Evolutionary conservation across 148 eudicot genomes (phyloP).

Genomic region (Heliamphora exappendiculata): DNA sequence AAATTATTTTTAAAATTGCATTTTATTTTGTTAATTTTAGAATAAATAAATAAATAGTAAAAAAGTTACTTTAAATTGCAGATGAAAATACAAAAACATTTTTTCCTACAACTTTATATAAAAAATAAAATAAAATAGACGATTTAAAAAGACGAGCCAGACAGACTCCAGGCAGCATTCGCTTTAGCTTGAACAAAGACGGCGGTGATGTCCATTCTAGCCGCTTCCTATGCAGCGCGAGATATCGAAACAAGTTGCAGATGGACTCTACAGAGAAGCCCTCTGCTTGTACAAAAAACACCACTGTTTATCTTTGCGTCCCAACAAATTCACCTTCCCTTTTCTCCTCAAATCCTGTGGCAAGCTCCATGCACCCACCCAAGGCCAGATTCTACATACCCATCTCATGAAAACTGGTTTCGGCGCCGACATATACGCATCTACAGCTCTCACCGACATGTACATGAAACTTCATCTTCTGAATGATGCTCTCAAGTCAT

Average conservation of each 20-base stretch:
- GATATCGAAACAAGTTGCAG: slow-evolving; percentile 37
- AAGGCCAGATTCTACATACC: slow-evolving; percentile 64
- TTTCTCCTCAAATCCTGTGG: slow-evolving; percentile 63
- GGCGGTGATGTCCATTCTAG: not conserved
- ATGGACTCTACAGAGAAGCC: slow-evolving; percentile 41
- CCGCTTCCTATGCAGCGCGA: slow-evolving; percentile 23
- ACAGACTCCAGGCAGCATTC: too few relatives aligned
- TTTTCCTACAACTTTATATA: too few relatives aligned
- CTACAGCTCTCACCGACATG: slow-evolving; percentile 51
- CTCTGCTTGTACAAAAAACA: slow-evolving; percentile 33
- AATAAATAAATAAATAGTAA: too few relatives aligned
- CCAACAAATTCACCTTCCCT: slow-evolving; percentile 53
- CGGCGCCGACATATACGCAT: slow-evolving; percentile 29
- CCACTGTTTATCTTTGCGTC: slow-evolving; percentile 30
- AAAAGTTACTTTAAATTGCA: too few relatives aligned
- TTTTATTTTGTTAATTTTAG: too few relatives aligned
- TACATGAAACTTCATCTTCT: slow-evolving; percentile 37
- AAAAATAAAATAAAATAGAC: too few relatives aligned
- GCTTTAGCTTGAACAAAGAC: too few relatives aligned
- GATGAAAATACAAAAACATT: too few relatives aligned
- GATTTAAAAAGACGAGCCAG: too few relatives aligned
- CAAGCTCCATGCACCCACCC: slow-evolving; percentile 27
- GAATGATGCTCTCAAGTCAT: slow-evolving; percentile 34
- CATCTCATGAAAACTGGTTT: slow-evolving; percentile 58
- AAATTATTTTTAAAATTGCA: too few relatives aligned